Base-by-base conservation (phyloP, 805 yeast species). In the Candida berthetii region DNA sequence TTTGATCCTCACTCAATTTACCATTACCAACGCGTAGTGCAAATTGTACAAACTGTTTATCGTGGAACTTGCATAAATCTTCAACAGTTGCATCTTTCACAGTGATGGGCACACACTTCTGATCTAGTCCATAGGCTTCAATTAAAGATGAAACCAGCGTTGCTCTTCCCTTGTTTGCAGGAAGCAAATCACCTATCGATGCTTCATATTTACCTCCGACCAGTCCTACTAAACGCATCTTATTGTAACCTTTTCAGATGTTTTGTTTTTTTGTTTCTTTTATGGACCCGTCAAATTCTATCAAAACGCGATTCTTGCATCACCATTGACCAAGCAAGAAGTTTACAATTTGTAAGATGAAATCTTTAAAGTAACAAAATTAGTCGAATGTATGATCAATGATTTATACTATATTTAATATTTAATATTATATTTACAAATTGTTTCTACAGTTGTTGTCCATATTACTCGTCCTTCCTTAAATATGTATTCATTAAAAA, bases 81-180 rank as follows among this genome's bases (percentile, higher is more conserved):
- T 52, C 46, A 31, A 46, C 47, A 0, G 61, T 48, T 1, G 73
- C 69, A 2, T 35, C 47, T 32, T 27, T 53, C 36, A 56, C 41
- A 2, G 62, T 46, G 32, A 67, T 44, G 22, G 39, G 45, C n/a
- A 53, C 48, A 42, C 64, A 60, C 18, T 39, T 24, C 3, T 49
- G 32, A 14, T 57, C 52, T 24, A 78, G 55, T 0, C 54, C 61
- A 49, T 64, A 76, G 0, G 78, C 73, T 4, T 48, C 44, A 8
- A 76, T 60, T 41, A 79, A 55, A 1, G 64, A 51, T 15, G 60
- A 52, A 0, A 76, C 72, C 9, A 74, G 53, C 1, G 72, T 58
- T 22, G 74, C 72, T n/a, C 85, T 57, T 3, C 71, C 74, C 17
- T 55, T 54, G 52, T 80, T 80, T 0, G 83, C 62, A 1, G 85